Conservation (phyloP, 768 basidiomycete genomes). For the Lentinus tigrinus region DNA sequence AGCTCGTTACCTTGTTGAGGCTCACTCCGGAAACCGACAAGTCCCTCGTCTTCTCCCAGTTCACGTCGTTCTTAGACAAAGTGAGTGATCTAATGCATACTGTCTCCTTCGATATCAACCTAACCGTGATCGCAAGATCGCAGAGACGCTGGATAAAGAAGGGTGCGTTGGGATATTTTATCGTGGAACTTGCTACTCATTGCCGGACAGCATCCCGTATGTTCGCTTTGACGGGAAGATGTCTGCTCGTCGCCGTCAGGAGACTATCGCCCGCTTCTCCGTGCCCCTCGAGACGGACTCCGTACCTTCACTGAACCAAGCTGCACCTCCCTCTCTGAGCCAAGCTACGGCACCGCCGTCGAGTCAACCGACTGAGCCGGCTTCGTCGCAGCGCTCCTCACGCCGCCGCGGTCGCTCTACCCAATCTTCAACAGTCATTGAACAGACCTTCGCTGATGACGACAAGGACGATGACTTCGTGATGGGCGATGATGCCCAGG, state of each 20-base stretch:
- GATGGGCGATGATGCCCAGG: slow-evolving; percentile 13
- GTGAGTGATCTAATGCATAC: slow-evolving; percentile 31
- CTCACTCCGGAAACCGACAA: slow-evolving; percentile 72
- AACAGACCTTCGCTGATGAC: slow-evolving; percentile 1
- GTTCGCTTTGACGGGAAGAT: slow-evolving; percentile 85
- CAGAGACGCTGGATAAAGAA: slow-evolving; percentile 60
- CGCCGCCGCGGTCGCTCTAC: slow-evolving; percentile 7
- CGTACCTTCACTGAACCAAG: background rate
- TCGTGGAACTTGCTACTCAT: background rate
- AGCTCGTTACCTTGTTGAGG: slow-evolving; percentile 69
- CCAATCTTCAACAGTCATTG: background rate
- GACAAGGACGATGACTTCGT: slow-evolving; percentile 25
- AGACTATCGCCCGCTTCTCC: slow-evolving; percentile 72
- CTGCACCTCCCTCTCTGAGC: slow-evolving; percentile 1
- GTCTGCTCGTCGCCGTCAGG: slow-evolving; percentile 77
- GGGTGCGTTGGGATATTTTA: slow-evolving; percentile 40
- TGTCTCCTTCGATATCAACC: background rate
- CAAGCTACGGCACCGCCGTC: slow-evolving; percentile 8
- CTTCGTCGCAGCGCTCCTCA: background rate
- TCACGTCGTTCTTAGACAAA: slow-evolving; percentile 82
- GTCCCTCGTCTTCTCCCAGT: slow-evolving; percentile 87
- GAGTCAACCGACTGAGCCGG: background rate
- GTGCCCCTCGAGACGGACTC: slow-evolving; percentile 51
- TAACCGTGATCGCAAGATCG: slow-evolving; percentile 48
- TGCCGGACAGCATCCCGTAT: slow-evolving; percentile 58